Percentiles rank a stretch among this genome's conserved stretches.
phyloP scores from a whole-genome alignment of 257 asterid species.

The Nicotiana obtusifolia region DNA sequence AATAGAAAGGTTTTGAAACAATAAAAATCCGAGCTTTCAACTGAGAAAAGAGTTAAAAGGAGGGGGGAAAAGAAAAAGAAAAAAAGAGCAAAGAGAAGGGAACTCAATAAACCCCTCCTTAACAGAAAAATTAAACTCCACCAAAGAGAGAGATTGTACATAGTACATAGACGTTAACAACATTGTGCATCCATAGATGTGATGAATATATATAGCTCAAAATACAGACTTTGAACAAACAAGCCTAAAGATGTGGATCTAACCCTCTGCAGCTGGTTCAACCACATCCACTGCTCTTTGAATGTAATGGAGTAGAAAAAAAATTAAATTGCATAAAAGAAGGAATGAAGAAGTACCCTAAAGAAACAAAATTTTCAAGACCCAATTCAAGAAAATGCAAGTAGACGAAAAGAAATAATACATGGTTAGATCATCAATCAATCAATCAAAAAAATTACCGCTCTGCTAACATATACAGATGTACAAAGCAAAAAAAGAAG shows the following conservation, averaged over 20 bases:
- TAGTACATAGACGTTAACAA: background rate
- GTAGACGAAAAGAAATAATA: background rate
- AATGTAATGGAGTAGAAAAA: background rate
- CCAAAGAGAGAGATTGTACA: background rate
- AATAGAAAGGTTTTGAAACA: background rate
- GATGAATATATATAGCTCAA: background rate
- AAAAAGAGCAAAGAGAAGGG: background rate
- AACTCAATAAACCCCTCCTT: background rate
- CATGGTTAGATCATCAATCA: background rate
- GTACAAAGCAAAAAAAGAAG: background rate
- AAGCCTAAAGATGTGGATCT: background rate
- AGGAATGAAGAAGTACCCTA: background rate
- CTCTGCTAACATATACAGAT: background rate
- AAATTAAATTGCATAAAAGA: background rate
- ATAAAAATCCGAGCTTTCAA: background rate
- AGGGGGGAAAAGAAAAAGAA: too few relatives aligned
- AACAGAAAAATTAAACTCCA: background rate
- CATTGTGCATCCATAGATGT: slow-evolving; percentile 19
- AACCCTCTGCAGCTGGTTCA: background rate
- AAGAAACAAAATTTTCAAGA: background rate
- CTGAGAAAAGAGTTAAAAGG: background rate
- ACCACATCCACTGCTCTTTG: background rate
- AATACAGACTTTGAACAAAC: background rate
- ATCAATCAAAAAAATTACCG: background rate
- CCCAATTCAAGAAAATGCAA: background rate